Base-by-base conservation (phyloP, 2,329 filamentous ascomycete genomes). In the Blastomyces parvus region DNA sequence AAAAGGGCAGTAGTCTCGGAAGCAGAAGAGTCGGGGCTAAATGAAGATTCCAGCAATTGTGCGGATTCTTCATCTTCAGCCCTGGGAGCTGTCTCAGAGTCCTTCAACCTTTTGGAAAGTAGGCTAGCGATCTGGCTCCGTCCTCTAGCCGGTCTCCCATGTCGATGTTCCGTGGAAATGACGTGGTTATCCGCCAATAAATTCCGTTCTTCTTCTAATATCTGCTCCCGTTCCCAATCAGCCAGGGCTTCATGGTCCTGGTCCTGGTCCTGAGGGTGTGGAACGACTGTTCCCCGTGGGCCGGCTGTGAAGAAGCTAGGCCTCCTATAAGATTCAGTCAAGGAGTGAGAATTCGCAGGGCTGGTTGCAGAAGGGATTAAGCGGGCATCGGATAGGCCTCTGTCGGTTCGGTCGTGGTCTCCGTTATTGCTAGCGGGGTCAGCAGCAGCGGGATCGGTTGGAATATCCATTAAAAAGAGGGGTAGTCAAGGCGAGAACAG, bases 241-340 rank as follows among this genome's bases (percentile, higher is more conserved):
- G 78, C 80, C 57, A 84, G 65, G 57, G 76, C 76, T 44, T 78
- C 78, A 63, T 78, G 74, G 14, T 80, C 79, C 53, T 78, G 74
- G 14, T 80, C 79, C 53, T 78, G 74, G 13, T 79, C 79, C 55
- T 62, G 62, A 67, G 67, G 67, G 61, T 73, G 71, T 11, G 85
- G 84, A 33, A 90, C 83, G 64, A 95, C 81, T 4, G 88, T 84
- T 3, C 88, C 87, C 62, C 90, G 82, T 1, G 86, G 83, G 30
- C 87, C 87, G 14, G 88, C 88, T 64, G 84, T 89, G 38, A 94
- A 86, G 71, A 87, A 88, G 68, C 86, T 89, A 0, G 91, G 90
- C 56, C 91, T 84, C 62, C 89, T 85, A 77, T 94, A 96, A 40
- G 84, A 84, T 44, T 83, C 82, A 22, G 81, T 80, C 77, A 88